phyloP scores from a whole-genome alignment of 2,329 filamentous ascomycete species.

The Rhinocladiella mackenziei region DNA sequence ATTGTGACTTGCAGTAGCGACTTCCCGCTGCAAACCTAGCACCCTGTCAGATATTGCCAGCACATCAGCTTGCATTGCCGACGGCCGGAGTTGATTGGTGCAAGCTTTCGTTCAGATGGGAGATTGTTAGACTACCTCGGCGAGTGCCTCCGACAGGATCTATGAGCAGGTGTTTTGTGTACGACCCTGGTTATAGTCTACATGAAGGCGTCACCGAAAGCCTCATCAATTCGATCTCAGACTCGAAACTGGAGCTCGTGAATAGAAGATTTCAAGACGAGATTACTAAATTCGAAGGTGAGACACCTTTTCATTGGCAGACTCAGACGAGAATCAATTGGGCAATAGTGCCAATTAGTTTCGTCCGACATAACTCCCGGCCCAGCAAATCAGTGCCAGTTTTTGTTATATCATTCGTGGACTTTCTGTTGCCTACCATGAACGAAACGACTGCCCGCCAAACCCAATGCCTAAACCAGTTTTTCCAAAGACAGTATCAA shows the following conservation, averaged over 20 bases:
- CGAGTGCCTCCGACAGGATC: too few species aligned
- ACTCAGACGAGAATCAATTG: slow-evolving; percentile 7
- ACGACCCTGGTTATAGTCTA: neutral
- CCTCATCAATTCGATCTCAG: too few species aligned
- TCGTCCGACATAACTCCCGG: slow-evolving; percentile 2
- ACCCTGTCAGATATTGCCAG: slow-evolving; percentile 25
- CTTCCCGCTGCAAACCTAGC: slow-evolving; percentile 11
- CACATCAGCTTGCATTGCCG: slow-evolving; percentile 22
- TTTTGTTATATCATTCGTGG: neutral
- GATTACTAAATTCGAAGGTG: neutral
- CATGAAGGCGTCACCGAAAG: neutral
- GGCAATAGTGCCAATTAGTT: neutral
- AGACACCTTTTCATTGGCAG: slow-evolving; percentile 5
- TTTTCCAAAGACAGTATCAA: too few species aligned
- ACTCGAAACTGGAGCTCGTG: too few species aligned
- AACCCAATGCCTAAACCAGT: too few species aligned
- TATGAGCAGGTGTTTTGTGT: too few species aligned
- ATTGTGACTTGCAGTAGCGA: slow-evolving; percentile 16
- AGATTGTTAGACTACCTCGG: slow-evolving; percentile 2
- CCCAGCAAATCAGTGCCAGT: neutral
- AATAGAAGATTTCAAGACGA: too few species aligned
- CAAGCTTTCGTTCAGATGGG: neutral
- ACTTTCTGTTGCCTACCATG: too few species aligned
- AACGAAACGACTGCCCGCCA: too few species aligned
- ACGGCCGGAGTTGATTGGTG: slow-evolving; percentile 19